These are phyloP conservation scores for Auricularia heimuer DNA, from an alignment of 768 basidiomycete genomes.

Conservation along the genomic window DNA sequence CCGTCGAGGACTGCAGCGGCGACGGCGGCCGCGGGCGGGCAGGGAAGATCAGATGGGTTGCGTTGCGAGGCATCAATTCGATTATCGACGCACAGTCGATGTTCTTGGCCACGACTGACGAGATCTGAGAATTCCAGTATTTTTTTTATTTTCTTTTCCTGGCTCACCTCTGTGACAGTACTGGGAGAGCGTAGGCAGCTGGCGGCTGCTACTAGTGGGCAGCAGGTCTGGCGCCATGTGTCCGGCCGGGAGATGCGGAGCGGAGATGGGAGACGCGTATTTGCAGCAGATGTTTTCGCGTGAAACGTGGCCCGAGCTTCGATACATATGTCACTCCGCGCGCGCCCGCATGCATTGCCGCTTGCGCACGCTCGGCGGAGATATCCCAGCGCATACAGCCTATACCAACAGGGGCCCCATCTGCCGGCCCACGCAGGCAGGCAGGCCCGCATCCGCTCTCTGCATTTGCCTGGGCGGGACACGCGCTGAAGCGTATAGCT, in stretches of 20 bases:
- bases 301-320: not conserved
- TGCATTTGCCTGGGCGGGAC: no score
- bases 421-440: not conserved
- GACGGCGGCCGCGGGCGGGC: no score
- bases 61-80: constrained; percentile 5
- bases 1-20: constrained; percentile 32
- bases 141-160: not conserved
- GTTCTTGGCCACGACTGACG: constrained; percentile 3
- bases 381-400: not conserved
- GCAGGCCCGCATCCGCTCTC: not conserved
- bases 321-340: not conserved
- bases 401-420: not conserved
- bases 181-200: constrained; percentile 45
- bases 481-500: not conserved
- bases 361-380: not conserved
- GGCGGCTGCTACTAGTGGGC: not conserved
- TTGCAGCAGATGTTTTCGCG: not conserved
- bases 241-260: not conserved
- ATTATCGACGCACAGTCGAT: constrained; percentile 6
- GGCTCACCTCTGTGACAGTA: constrained; percentile 41
- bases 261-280: not conserved
- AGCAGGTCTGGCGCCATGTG: constrained; percentile 1
- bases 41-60: constrained; percentile 29
- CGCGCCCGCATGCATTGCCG: not conserved
- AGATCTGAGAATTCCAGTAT: not conserved